Conservation (phyloP, 306 rosid species). For the Astragalus glycyphyllos region DNA sequence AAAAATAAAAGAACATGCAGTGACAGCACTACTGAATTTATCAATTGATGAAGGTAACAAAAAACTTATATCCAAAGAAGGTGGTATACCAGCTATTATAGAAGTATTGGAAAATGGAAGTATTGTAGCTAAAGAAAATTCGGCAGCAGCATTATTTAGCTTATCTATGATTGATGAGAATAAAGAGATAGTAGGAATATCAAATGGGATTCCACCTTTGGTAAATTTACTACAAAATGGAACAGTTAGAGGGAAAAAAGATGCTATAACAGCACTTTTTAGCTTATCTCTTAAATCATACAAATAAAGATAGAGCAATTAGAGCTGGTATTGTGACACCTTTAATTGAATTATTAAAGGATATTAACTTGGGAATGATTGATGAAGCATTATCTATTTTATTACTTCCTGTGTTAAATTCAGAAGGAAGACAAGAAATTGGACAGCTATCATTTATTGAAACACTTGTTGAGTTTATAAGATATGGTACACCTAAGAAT, state of each 20-base stretch:
- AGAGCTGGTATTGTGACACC: constrained; percentile 72
- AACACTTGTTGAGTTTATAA: constrained; percentile 66
- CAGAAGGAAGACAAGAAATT: constrained; percentile 69
- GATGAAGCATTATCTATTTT: constrained; percentile 89
- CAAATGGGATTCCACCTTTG: constrained; percentile 71
- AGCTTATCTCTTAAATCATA: constrained; percentile 66
- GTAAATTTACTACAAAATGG: constrained; percentile 64
- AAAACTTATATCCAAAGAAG: constrained; percentile 66
- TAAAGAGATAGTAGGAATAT: constrained; percentile 65
- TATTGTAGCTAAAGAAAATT: constrained; percentile 74
- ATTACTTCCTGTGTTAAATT: constrained; percentile 65
- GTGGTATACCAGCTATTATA: constrained; percentile 81
- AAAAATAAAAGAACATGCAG: constrained; percentile 78
- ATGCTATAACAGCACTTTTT: constrained; percentile 84
- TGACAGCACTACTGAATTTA: constrained; percentile 77
- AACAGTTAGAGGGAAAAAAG: constrained; percentile 80
- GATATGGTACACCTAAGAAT: constrained; percentile 74
- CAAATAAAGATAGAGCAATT: constrained; percentile 74
- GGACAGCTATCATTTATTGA: constrained; percentile 71
- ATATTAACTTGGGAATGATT: constrained; percentile 67
- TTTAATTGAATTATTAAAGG: constrained; percentile 57
- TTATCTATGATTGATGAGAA: constrained; percentile 84
- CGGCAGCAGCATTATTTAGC: constrained; percentile 90
- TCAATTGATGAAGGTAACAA: constrained; percentile 85
- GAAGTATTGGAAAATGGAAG: constrained; percentile 74